Evolutionary conservation across 768 basidiomycete species (phyloP), one percentile per base, ranked within the genome.

Genomic region (Boletus rubropictus): DNA sequence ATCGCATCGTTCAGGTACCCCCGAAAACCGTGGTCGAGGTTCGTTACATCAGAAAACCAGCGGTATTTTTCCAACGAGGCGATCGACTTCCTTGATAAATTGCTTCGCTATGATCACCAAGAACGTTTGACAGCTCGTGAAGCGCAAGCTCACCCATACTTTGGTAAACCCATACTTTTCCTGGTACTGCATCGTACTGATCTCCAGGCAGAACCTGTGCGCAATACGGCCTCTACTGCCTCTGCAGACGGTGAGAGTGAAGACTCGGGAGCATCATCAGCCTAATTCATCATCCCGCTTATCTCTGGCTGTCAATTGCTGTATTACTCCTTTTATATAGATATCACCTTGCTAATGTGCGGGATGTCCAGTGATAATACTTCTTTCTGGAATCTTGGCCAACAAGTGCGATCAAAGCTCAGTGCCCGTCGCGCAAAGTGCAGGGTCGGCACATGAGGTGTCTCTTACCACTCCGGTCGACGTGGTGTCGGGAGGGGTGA

Each of bases 31-130:
- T 98, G 95, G 95, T 82, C 87, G 35, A 79, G 88, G 49, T 97
- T 97, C 69, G 88, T 96, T 59, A 96, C 92, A 9, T 88, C 88
- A 12, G 91, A 94, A 65, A 96, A 96, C 63, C 92, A 95, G 66
- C 81, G 92, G 48, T 96, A 89, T 68, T 92, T 97, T 59, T 90
- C 91, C 20, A 97, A 92, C 63, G 95, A 97, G 60, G 95, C 93
- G 28, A 89, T 97, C 59, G 94, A 96, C 72, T 84, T 97, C 61
- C 70, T 98, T 51, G 95, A 98, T 71, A 93, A 93, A 69, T 77
- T 98, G 29, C 77, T 96, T 63, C 84, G 91, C 44, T 98, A 97
- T 67, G 95, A 98, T 64, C 95, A 98, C 63, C 93, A 96, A 72
- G 93, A 95, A 63, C 83, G 95, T 44, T 74, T 97, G 49, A 98